A percentile compares a stretch with the other conserved stretches of the same genome.
Conservation (phyloP, 306 rosid genomes). For the Inga leiocalycina region DNA sequence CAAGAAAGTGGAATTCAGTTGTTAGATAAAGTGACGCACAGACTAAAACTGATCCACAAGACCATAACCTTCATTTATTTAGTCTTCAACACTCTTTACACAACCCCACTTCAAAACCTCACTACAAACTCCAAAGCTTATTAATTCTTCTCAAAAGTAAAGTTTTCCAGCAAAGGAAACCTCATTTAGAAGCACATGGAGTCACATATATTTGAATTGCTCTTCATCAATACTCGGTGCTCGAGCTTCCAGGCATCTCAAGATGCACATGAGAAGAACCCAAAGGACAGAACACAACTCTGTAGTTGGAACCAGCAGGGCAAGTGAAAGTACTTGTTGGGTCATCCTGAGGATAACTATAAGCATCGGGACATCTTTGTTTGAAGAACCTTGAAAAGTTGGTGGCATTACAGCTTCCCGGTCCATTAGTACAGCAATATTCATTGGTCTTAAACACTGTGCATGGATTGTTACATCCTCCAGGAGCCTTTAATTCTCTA, state of each 20-base stretch:
- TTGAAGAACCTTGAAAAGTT: constrained; percentile 41
- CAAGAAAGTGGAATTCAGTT: too few species aligned
- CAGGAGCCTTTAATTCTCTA: constrained; percentile 38
- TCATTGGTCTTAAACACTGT: constrained; percentile 40
- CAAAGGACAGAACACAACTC: constrained; percentile 41
- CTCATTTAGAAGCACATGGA: neutral
- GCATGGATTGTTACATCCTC: constrained; percentile 63
- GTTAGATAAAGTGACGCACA: too few species aligned
- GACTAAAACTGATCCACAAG: too few species aligned
- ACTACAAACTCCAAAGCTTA: neutral
- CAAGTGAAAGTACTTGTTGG: constrained; percentile 41
- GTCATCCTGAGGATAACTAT: constrained; percentile 54
- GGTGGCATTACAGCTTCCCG: constrained; percentile 42
- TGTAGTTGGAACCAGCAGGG: constrained; percentile 45
- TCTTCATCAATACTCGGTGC: neutral
- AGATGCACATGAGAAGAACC: constrained; percentile 4
- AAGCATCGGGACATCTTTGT: constrained; percentile 39
- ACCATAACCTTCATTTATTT: too few species aligned
- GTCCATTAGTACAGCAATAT: constrained; percentile 39
- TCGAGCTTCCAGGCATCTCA: constrained; percentile 14
- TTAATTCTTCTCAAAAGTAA: neutral
- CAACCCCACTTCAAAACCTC: neutral
- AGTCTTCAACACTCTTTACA: neutral
- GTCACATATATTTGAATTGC: neutral
- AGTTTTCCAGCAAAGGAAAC: neutral